Evolutionary conservation across 176 grass and related monocot species (phyloP).

Genomic region (Panicum miliaceum): DNA sequence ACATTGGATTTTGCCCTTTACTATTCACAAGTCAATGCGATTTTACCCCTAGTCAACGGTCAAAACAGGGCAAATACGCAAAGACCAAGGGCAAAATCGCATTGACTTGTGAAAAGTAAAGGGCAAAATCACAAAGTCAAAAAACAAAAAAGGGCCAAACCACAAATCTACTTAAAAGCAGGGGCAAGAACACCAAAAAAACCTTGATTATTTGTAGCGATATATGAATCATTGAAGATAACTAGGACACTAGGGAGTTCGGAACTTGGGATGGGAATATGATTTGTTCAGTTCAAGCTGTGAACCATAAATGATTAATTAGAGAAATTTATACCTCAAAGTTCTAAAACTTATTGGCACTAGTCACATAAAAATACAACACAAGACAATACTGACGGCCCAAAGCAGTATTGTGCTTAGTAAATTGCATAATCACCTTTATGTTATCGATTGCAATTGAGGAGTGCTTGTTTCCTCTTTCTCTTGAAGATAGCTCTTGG

Average conservation of each 20-base stretch:
- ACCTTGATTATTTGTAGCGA: conserved; percentile 23
- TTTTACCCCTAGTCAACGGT: too few relatives aligned
- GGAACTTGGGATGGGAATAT: neutral
- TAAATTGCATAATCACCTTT: conserved; percentile 56
- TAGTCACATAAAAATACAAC: conserved; percentile 29
- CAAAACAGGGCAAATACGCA: too few relatives aligned
- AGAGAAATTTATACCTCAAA: conserved; percentile 9
- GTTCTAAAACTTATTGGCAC: conserved; percentile 29
- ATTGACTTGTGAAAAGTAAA: too few relatives aligned
- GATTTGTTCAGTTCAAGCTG: conserved; percentile 15
- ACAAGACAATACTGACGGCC: conserved; percentile 22
- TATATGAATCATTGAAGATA: conserved; percentile 20
- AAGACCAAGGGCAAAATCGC: too few relatives aligned
- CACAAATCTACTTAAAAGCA: too few relatives aligned
- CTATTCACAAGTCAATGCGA: too few relatives aligned
- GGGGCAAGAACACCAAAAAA: too few relatives aligned
- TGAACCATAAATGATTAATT: conserved; percentile 13
- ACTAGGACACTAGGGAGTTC: neutral
- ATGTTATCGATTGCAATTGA: conserved; percentile 78
- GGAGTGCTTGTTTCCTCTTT: conserved; percentile 82
- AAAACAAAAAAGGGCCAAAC: too few relatives aligned
- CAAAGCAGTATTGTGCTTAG: conserved; percentile 24
- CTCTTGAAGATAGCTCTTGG: conserved; percentile 93
- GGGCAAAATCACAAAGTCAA: too few relatives aligned
- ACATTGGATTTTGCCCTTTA: too few relatives aligned